A percentile compares a stretch with the other conserved stretches of the same genome.
Conservation (phyloP, 768 basidiomycete genomes). For the Leccinum imitatum region DNA sequence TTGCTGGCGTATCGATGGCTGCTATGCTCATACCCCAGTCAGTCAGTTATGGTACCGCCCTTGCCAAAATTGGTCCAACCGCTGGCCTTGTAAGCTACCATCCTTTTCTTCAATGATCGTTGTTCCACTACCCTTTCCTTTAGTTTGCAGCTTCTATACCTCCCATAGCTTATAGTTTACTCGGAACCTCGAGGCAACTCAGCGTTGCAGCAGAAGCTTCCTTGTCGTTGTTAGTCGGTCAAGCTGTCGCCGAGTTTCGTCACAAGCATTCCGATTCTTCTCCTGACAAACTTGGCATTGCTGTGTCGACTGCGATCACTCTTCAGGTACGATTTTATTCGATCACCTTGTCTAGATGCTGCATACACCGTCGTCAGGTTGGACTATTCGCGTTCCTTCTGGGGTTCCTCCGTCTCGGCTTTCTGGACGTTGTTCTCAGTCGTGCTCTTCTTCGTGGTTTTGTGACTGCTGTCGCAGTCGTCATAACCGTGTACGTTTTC, state of each 20-base stretch:
- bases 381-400: slow-evolving; percentile 84
- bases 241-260: slow-evolving; percentile 73
- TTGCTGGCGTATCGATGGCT: slow-evolving; percentile 84
- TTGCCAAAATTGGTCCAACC: slow-evolving; percentile 83
- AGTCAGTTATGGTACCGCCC: slow-evolving; percentile 86
- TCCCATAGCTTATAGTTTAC: slow-evolving; percentile 83
- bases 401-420: slow-evolving; percentile 86
- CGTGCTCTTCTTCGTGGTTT: slow-evolving; percentile 87
- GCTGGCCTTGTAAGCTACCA: slow-evolving; percentile 68
- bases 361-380: slow-evolving; percentile 43
- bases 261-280: slow-evolving; percentile 40
- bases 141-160: slow-evolving; percentile 87
- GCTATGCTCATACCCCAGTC: slow-evolving; percentile 85
- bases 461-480: slow-evolving; percentile 78
- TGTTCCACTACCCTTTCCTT: not conserved
- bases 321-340: slow-evolving; percentile 57
- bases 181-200: slow-evolving; percentile 81
- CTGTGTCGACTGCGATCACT: slow-evolving; percentile 78
- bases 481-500: slow-evolving; percentile 73
- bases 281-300: slow-evolving; percentile 55
- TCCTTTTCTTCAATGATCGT: not conserved
- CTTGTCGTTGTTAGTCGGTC: slow-evolving; percentile 82
- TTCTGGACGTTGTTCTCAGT: slow-evolving; percentile 91
- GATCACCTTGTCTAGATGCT: not conserved
- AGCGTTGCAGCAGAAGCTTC: slow-evolving; percentile 91